Conservation (phyloP, 306 rosid species). For the Delonix regia region DNA sequence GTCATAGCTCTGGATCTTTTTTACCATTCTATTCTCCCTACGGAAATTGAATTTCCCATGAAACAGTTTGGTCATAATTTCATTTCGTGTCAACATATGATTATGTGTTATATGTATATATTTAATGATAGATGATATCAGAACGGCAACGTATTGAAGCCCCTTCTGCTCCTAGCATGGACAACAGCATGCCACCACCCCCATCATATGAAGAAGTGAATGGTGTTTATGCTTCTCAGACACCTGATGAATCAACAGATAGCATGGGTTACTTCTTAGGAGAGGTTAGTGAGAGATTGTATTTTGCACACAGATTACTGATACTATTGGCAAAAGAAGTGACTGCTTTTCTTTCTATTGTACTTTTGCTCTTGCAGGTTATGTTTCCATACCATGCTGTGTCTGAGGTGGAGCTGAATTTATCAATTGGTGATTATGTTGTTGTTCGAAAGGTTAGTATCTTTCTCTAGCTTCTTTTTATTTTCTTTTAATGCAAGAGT, state of each 20-base stretch:
- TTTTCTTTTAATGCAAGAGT: not conserved
- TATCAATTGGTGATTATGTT: conserved; percentile 77
- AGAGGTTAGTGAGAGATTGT: conserved; percentile 28
- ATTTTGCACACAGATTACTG: conserved; percentile 3
- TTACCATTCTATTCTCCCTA: not conserved
- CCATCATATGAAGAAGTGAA: conserved; percentile 14
- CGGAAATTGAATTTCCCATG: not conserved
- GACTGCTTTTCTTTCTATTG: conserved; percentile 24
- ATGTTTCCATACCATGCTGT: conserved; percentile 75
- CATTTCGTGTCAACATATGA: not conserved
- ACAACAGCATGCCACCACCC: not conserved
- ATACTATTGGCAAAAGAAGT: conserved; percentile 3
- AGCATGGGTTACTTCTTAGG: conserved; percentile 17
- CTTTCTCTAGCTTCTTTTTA: conserved; percentile 26
- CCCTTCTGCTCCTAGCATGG: not conserved
- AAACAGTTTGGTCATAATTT: not conserved
- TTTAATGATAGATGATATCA: not conserved
- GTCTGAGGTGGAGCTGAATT: conserved; percentile 80
- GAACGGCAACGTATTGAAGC: conserved; percentile 11
- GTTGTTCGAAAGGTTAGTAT: conserved; percentile 80
- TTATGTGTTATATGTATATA: not conserved
- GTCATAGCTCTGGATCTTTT: not conserved
- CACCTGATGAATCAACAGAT: conserved; percentile 1
- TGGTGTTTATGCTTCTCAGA: not conserved
- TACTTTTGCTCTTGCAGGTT: conserved; percentile 55